Evolutionary conservation across 805 yeast species (phyloP), one percentile per base, ranked within the genome.

Genomic region (Yarrowia deformans): DNA sequence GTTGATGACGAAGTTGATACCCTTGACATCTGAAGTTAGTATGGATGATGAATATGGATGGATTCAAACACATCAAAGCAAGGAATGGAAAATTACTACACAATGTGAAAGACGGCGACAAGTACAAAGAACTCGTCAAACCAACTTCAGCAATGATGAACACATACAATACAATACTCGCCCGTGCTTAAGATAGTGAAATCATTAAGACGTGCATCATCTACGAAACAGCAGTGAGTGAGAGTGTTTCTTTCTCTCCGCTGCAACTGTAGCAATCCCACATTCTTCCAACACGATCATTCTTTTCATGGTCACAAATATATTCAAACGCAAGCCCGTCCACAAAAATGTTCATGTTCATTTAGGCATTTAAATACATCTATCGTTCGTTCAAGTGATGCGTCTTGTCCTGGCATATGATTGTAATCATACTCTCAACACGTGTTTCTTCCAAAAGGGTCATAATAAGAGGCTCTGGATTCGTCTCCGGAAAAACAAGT

Each of bases 1-100:
- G 88, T 95, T 95, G 79, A 95, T 85, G 71, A 95, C 99, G 77
- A 84, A 88, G 75, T 93, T 90, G 79, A 95, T 91, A 80, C 98
- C 99, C 85, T 95, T 95, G 81, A 95, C 99, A 83, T 95, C 99
- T 93, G 80, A 69, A 76, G 69, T 69, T 71, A 69, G 66, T 34
- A 42, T 29, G 43, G 64, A 56, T n/a, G 34, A n/a, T 67, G 58
- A 49, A 48, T 32, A 34, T 19, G 50, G 52, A 48, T 23, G 29
- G 13, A 29, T 35, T 18, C 16, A 19, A 23, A 35, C 40, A 40
- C 18, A 35, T 19, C 23, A 10, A 54, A 16, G 43, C 60, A 48
- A 46, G 29, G 49, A 29, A 45, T 19, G 19, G 29, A 14, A 48
- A 16, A 16, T 10, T 34, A 52, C 42, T 54, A 54, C 43, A 54